A percentile compares a stretch with the other conserved stretches of the same genome.
Conservation (phyloP, 331 rosid species). For the Arachis monticola region DNA sequence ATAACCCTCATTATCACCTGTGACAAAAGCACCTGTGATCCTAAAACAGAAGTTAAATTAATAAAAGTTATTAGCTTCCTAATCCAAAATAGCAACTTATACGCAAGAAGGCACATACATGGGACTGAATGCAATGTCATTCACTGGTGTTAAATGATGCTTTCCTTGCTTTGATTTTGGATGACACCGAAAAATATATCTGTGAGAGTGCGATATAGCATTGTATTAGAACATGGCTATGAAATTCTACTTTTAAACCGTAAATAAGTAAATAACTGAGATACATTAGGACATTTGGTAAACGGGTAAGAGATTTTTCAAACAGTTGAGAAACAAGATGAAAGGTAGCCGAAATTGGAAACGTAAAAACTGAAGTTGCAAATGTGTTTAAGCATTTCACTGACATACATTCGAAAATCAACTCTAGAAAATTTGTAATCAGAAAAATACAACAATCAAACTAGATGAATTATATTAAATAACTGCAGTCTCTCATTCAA, state of each 20-base stretch:
- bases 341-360: constrained; percentile 10
- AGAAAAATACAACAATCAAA: not conserved
- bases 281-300: constrained; percentile 1
- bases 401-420: constrained; percentile 17
- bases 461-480: not conserved
- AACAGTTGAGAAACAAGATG: constrained; percentile 5
- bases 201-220: constrained; percentile 45
- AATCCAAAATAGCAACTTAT: constrained; percentile 24
- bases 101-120: constrained; percentile 57
- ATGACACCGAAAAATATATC: constrained; percentile 82
- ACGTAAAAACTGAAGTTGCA: constrained; percentile 14
- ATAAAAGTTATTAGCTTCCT: constrained; percentile 29
- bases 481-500: constrained; percentile 7
- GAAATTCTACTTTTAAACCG: constrained; percentile 10
- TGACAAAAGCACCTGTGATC: constrained; percentile 60
- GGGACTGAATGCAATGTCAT: constrained; percentile 82
- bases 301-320: constrained; percentile 8
- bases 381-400: constrained; percentile 1
- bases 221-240: constrained; percentile 6
- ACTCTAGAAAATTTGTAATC: not conserved
- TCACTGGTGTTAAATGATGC: constrained; percentile 66
- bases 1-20: constrained; percentile 80
- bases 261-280: not conserved
- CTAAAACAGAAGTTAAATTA: constrained; percentile 50
- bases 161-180: constrained; percentile 73